Conservation (phyloP, 2,329 filamentous ascomycete genomes). For the Lasiodiplodia theobromae region DNA sequence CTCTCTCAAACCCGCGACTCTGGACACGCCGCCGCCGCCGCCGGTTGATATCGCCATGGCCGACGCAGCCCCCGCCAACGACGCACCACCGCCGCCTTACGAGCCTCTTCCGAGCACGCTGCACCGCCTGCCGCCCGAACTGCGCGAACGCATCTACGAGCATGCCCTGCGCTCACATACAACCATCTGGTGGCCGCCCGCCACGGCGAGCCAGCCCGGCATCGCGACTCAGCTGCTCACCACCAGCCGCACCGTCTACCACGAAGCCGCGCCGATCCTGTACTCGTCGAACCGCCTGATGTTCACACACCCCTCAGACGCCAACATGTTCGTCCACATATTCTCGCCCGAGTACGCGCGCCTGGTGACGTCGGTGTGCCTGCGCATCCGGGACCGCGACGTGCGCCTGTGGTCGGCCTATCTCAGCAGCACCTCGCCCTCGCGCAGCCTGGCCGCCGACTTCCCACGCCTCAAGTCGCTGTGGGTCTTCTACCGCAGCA, state of each 20-base stretch:
- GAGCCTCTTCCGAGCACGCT: conserved; percentile 24
- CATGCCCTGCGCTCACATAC: conserved; percentile 41
- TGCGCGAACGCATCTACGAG: conserved; percentile 46
- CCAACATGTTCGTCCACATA: conserved; percentile 49
- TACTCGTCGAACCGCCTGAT: conserved; percentile 47
- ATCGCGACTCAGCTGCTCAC: conserved; percentile 41
- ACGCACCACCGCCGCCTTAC: not conserved
- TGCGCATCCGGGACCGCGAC: conserved; percentile 47
- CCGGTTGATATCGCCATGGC: conserved; percentile 21
- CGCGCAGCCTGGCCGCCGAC: conserved; percentile 43
- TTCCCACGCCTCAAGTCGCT: conserved; percentile 45
- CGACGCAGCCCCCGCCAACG: conserved; percentile 9
- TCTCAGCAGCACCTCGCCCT: conserved; percentile 40
- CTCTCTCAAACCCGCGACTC: not conserved
- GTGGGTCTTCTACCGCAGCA: conserved; percentile 42
- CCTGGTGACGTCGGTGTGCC: conserved; percentile 41
- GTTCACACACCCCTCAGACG: conserved; percentile 49
- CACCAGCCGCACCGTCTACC: conserved; percentile 40
- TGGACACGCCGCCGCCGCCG: conserved; percentile 14
- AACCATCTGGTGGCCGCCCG: conserved; percentile 45
- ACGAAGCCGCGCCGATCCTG: conserved; percentile 44
- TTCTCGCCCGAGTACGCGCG: conserved; percentile 37
- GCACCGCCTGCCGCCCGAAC: conserved; percentile 42
- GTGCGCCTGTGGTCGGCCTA: conserved; percentile 47
- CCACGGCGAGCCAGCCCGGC: conserved; percentile 32